Base-by-base conservation (phyloP, 169 alveolate genomes). In the Cryptosporidium bovis region DNA sequence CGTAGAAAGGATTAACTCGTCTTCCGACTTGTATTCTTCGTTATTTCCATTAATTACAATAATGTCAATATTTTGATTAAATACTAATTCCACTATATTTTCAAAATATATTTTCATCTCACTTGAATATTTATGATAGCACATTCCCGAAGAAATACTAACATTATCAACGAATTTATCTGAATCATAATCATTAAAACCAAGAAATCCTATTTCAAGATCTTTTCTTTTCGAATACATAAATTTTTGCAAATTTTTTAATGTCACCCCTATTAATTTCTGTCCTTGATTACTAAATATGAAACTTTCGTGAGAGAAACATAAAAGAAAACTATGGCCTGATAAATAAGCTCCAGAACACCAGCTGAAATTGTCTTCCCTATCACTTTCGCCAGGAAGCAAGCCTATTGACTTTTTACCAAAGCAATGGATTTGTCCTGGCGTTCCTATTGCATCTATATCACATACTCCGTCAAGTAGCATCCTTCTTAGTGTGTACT, bases 341-440 rank as follows among this genome's bases (percentile, higher is more conserved):
- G 20, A 56, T 34, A 77, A 58, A 77, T 58, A 24, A 18, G 46
- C 46, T 46, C 77, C 87, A 44, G 87, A 56, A 60, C 69, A 62
- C 77, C 87, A 77, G 0, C 77, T 29, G 44, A 77, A 60, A 40
- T 40, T 40, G 2, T 50, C 56, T 44, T 40, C 18, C 1, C 24
- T 60, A 60, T 44, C 12, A 44, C 36, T 50, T 27, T 29, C 16
- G 3, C 71, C 62, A 5, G 77, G 29, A 20, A 56, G 2, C 16
- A 77, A 27, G 15, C 87, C 87, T 31, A 77, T 15, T 31, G 87
- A 4, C 8, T 36, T 58, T 46, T 62, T 56, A 12, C 87, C 87
- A 77, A 77, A 77, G 16, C 87, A 77, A 27, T 77, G 69, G 0
- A 77, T 27, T 77, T 62, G 69, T 4, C 87, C 87, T n/a, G 87